Conservation (phyloP, 164 flowering plant genomes). For the Annona squamosa region DNA sequence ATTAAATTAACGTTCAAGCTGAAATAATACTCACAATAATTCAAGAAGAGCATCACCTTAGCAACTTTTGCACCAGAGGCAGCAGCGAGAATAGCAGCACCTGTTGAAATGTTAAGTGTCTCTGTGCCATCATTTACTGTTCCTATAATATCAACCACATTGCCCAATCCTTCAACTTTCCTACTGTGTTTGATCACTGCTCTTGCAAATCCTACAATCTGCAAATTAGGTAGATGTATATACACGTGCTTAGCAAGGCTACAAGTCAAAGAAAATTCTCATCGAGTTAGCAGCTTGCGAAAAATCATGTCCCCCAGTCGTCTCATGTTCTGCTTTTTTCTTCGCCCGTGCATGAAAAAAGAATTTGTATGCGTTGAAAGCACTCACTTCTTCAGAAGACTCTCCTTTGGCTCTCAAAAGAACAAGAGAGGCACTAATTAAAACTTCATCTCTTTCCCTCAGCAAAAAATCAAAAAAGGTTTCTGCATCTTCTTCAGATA, state of each 20-base stretch:
- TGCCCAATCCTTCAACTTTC: conserved; percentile 68
- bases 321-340: background rate
- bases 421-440: conserved; percentile 88
- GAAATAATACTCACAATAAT: background rate
- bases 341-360: background rate
- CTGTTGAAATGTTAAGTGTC: conserved; percentile 92
- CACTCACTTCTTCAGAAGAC: conserved; percentile 77
- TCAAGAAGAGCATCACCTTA: conserved; percentile 40
- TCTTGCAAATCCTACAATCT: conserved; percentile 91
- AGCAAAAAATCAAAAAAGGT: conserved; percentile 59
- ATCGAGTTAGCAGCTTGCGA: background rate
- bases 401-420: conserved; percentile 93
- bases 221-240: background rate
- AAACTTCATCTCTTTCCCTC: conserved; percentile 58
- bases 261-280: background rate
- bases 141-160: conserved; percentile 91
- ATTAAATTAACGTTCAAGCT: background rate
- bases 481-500: conserved; percentile 77
- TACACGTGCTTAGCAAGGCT: background rate
- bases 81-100: conserved; percentile 90
- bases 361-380: background rate
- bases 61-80: conserved; percentile 95
- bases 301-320: background rate
- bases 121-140: conserved; percentile 99
- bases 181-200: conserved; percentile 63